These are phyloP conservation scores for Pontederia crassipes DNA, from an alignment of 176 grass and related monocot species.

Conservation along the genomic window DNA sequence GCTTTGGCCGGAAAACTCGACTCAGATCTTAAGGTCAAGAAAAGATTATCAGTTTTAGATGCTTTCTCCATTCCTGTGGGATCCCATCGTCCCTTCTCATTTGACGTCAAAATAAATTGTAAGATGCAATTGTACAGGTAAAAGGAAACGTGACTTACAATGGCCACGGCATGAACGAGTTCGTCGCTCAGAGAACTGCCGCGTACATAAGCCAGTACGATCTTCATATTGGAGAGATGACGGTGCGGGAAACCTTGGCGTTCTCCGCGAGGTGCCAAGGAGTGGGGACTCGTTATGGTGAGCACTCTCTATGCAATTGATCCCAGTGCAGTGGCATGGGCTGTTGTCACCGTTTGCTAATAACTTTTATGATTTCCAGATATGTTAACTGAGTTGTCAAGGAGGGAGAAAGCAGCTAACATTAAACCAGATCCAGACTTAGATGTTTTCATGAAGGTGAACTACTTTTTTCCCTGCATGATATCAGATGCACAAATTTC, in stretches of 20 bases:
- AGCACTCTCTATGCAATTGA: neutral
- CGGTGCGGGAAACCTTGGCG: conserved; percentile 73
- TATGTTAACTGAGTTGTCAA: conserved; percentile 73
- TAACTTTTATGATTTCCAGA: conserved; percentile 18
- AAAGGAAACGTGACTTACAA: conserved; percentile 80
- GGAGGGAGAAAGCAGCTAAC: conserved; percentile 80
- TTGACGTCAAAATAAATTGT: neutral
- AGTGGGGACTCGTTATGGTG: conserved; percentile 71
- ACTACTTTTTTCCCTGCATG: neutral
- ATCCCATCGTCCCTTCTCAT: neutral
- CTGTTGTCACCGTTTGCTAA: too few relatives aligned
- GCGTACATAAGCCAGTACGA: conserved; percentile 95
- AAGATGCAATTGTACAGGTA: conserved; percentile 22
- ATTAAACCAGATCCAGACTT: conserved; percentile 89
- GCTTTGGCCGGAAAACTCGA: conserved; percentile 74
- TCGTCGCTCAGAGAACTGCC: conserved; percentile 83
- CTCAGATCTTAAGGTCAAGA: conserved; percentile 54
- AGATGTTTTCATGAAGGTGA: conserved; percentile 93
- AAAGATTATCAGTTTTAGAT: neutral
- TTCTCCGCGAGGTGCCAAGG: conserved; percentile 95
- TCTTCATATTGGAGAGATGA: conserved; percentile 94
- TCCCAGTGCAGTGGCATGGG: too few relatives aligned
- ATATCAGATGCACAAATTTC: neutral
- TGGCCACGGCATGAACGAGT: conserved; percentile 74
- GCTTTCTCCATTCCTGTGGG: neutral